Conservation (phyloP, 768 basidiomycete species). For the Auricularia sp. region DNA sequence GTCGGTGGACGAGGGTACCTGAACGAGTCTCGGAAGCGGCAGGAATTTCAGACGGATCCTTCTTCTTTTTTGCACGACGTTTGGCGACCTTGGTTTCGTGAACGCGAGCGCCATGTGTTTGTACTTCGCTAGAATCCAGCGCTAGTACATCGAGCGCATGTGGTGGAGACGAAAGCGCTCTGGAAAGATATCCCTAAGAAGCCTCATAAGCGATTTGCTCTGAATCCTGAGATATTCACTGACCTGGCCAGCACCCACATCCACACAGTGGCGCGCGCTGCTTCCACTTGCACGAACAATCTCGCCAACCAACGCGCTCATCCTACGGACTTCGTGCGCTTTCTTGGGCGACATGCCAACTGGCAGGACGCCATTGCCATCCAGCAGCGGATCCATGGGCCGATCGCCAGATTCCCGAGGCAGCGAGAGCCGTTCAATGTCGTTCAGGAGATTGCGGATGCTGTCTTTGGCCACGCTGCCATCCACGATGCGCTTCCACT, state of each 20-base stretch:
- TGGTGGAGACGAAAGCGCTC: slow-evolving; percentile 27
- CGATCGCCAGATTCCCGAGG: slow-evolving; percentile 8
- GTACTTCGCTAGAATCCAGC: slow-evolving; percentile 50
- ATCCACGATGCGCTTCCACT: slow-evolving; percentile 17
- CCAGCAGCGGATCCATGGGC: slow-evolving; percentile 5
- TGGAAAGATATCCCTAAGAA: slow-evolving; percentile 52
- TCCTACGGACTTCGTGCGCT: slow-evolving; percentile 56
- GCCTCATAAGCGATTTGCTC: slow-evolving; percentile 1
- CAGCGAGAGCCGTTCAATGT: slow-evolving; percentile 17
- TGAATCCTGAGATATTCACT: slow-evolving; percentile 8
- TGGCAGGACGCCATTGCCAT: neutral
- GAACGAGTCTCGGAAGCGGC: slow-evolving; percentile 2
- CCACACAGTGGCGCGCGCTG: slow-evolving; percentile 41
- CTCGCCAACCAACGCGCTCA: slow-evolving; percentile 43
- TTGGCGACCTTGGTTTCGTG: slow-evolving; percentile 8
- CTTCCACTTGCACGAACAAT: slow-evolving; percentile 23
- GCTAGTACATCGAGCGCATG: slow-evolving; percentile 45
- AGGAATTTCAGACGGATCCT: neutral
- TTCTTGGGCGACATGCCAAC: slow-evolving; percentile 70
- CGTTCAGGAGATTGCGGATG: slow-evolving; percentile 18
- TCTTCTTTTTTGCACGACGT: slow-evolving; percentile 25
- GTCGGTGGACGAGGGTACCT: slow-evolving; percentile 44
- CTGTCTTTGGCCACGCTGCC: slow-evolving; percentile 14
- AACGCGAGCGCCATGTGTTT: slow-evolving; percentile 43
- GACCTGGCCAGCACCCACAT: slow-evolving; percentile 68